Base-by-base conservation (phyloP, 1,284 basidiomycete species). In the Spongiforma sp. region DNA sequence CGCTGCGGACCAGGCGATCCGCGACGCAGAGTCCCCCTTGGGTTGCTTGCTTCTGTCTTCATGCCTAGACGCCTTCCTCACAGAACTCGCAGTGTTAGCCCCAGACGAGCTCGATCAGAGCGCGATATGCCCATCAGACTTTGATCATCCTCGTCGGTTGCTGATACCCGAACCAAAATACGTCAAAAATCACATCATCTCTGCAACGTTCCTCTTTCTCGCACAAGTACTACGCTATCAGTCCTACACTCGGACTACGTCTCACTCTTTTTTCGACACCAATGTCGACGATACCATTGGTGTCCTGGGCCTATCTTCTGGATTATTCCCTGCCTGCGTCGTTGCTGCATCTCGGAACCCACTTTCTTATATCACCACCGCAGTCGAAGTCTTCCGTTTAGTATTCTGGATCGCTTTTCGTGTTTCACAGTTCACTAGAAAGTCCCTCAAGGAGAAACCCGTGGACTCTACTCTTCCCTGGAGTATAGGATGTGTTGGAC, bases 281-380 rank as follows among this genome's bases (percentile, higher is more conserved):
- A 82, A 82, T 60, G 53, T 63, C 41, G 64, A 75, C 17, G 66
- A 80, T 50, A 65, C 65, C 2, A 60, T 78, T 26, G 85, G 84
- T n/a, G 69, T 88, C 50, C 73, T 89, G 3, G 87, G 86, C 4
- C 87, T 89, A 72, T 89, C 87, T 9, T 88, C 86, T 28, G 89
- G 89, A 24, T 81, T 89, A 60, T 75, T 90, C 56, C 78, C 85
- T 12, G 86, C 88, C 4, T 84, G 83, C 59, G 82, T 87, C 14
- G 82, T 84, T 7, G 83, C 80, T 28, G 77, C 84, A 6, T 86
- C 87, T 0, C 62, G 68, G 14, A 77, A 77, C 46, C 72, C 78
- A 28, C 71, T 81, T 32, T 72, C 79, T 5, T 86, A 83, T 65
- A 78, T 89, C 54, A 72, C 76, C 4, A 75, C 77, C 56, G 77